A percentile compares a stretch with the other conserved stretches of the same genome.
Conservation (phyloP, 495 filamentous ascomycete species). For the Aspergillus leporis region DNA sequence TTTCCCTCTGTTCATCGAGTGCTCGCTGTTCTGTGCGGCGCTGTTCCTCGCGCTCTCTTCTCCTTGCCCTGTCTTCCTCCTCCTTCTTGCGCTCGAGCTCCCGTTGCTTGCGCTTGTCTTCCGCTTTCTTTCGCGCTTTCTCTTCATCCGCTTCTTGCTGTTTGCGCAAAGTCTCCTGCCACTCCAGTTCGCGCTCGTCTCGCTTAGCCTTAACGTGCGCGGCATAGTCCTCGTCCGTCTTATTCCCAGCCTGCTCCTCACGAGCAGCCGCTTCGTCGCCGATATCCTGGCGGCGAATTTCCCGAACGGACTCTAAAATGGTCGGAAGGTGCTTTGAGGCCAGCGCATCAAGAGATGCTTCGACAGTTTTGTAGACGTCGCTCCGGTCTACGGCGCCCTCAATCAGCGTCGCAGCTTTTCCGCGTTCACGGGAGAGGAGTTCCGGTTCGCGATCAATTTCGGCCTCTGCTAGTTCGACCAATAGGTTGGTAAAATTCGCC, state of each 20-base stretch:
- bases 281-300: conserved; percentile 69
- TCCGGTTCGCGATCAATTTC: conserved; percentile 80
- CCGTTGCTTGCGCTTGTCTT: conserved; percentile 64
- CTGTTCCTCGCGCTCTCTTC: conserved; percentile 52
- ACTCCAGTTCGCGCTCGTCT: conserved; percentile 62
- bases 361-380: conserved; percentile 75
- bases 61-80: conserved; percentile 55
- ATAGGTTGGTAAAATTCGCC: conserved; percentile 59
- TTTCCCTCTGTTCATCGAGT: conserved; percentile 53
- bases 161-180: conserved; percentile 63
- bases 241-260: conserved; percentile 69
- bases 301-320: conserved; percentile 67
- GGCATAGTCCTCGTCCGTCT: conserved; percentile 81
- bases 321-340: conserved; percentile 62
- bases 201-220: conserved; percentile 66
- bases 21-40: conserved; percentile 54
- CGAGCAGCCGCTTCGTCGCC: conserved; percentile 69
- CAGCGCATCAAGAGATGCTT: conserved; percentile 64
- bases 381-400: conserved; percentile 84
- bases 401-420: conserved; percentile 79
- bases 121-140: conserved; percentile 60
- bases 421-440: conserved; percentile 73
- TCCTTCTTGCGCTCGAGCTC: conserved; percentile 62
- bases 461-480: conserved; percentile 71
- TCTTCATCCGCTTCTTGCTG: conserved; percentile 66